A percentile compares a stretch with the other conserved stretches of the same genome.
phyloP scores from a whole-genome alignment of 2,329 filamentous ascomycete species.

The Ceratocystis diversiconidia region DNA sequence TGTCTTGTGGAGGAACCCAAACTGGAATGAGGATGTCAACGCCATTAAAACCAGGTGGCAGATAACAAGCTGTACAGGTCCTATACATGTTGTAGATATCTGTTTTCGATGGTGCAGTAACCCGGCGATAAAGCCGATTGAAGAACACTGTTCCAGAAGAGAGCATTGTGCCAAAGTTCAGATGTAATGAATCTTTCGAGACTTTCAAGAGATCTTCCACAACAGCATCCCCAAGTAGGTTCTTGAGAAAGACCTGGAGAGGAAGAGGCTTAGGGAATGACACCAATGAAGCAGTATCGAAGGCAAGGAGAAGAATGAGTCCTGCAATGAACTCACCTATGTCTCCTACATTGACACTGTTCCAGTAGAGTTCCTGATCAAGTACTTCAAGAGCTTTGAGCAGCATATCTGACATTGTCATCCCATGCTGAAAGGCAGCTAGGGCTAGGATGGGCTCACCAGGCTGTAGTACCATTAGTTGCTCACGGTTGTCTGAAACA shows the following conservation, averaged over 20 bases:
- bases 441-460: not conserved
- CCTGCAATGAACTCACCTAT: not conserved
- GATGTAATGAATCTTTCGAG: not conserved
- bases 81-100: too few relatives aligned
- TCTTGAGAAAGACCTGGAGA: not conserved
- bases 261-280: not conserved
- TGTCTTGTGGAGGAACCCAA: too few relatives aligned
- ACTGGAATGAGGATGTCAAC: too few relatives aligned
- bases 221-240: not conserved
- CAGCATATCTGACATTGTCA: not conserved
- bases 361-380: not conserved
- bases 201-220: too few relatives aligned
- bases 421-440: not conserved
- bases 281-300: not conserved
- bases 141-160: too few relatives aligned
- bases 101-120: too few relatives aligned
- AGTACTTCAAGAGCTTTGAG: not conserved
- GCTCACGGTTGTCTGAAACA: not conserved
- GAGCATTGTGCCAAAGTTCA: too few relatives aligned
- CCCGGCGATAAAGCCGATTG: too few relatives aligned
- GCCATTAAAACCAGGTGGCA: too few relatives aligned
- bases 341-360: not conserved
- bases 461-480: not conserved
- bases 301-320: not conserved
- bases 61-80: too few relatives aligned